Base-by-base conservation (phyloP, 257 asterid genomes). In the Jacaranda copaia region DNA sequence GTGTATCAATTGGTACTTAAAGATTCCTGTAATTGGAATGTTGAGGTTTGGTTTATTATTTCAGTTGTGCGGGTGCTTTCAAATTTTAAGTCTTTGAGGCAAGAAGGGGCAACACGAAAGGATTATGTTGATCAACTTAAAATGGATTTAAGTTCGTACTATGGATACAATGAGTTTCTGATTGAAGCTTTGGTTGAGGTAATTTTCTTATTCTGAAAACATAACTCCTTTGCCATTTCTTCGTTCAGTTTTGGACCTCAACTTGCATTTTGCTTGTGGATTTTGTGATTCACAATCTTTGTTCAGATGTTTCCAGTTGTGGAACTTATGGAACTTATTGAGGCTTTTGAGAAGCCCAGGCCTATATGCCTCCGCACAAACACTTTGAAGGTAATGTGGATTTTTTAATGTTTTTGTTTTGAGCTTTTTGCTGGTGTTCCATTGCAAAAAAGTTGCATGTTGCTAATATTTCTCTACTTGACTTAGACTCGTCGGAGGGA, bases 241-340 rank as follows among this genome's bases (percentile, higher is more conserved):
- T 32, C 57, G 51, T 19, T 52, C 4, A 15, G 74, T 57, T 15
- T 20, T 43, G 25, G 35, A 51, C 68, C 52, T 49, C n/a, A 46
- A 49, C 25, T 25, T 62, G 56, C 76, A 57, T 60, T 60, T 57
- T 74, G 48, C 65, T 67, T 77, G 55, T 70, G 45, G 68, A 20
- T 60, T 56, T 58, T 73, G 51, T 64, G 40, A 81, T 78, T 76
- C 58, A 49, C 68, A 55, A 75, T 68, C 57, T 76, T 66, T 72
- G 43, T 79, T 79, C 84, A 93, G 99, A 85, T 93, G 88, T 95
- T 95, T 81, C 97, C 98, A 6, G 90, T 71, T 79, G 92, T 86
- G 84, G 99, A 95, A 68, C 92, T 95, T 68, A 85, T 93, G 96
- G 98, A 95, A 84, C 97, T 95, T 58, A 87, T 93, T 80, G 98